These are phyloP conservation scores for Fusarium albidum DNA, from an alignment of 2,329 filamentous ascomycete genomes.

Conservation along the genomic window DNA sequence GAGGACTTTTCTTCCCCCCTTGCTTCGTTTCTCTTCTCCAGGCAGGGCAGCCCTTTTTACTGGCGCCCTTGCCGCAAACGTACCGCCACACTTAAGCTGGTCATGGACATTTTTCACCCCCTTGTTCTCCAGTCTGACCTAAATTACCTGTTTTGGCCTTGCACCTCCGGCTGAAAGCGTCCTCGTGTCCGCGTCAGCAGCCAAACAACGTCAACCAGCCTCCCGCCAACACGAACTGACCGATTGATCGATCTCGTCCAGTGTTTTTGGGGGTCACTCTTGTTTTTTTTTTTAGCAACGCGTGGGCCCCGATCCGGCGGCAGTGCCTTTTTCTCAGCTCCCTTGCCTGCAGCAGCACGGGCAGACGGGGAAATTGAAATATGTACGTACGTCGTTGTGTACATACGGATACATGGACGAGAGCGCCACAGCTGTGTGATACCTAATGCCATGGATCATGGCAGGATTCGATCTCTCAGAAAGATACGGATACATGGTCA, in stretches of 20 bases:
- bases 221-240: not conserved
- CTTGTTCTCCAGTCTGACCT: constrained; percentile 9
- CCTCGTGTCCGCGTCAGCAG: constrained; percentile 36
- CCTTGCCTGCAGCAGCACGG: not conserved
- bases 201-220: constrained; percentile 8
- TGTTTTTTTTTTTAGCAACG: constrained; percentile 13
- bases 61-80: constrained; percentile 6
- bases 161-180: constrained; percentile 4
- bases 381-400: too few species aligned
- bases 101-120: constrained; percentile 10
- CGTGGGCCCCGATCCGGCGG: constrained; percentile 13
- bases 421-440: constrained; percentile 15
- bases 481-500: too few species aligned
- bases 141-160: constrained; percentile 10
- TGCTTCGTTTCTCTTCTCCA: not conserved
- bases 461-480: too few species aligned
- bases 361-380: constrained; percentile 6
- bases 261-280: constrained; percentile 15
- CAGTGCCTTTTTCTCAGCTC: constrained; percentile 23
- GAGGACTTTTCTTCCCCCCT: not conserved
- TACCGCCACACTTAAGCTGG: constrained; percentile 9
- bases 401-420: too few species aligned
- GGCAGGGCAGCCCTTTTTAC: not conserved
- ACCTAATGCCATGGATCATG: too few species aligned
- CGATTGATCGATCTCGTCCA: not conserved